These are phyloP conservation scores for Diaporthe vaccinii DNA, from an alignment of 2,329 filamentous ascomycete genomes.

Conservation along the genomic window DNA sequence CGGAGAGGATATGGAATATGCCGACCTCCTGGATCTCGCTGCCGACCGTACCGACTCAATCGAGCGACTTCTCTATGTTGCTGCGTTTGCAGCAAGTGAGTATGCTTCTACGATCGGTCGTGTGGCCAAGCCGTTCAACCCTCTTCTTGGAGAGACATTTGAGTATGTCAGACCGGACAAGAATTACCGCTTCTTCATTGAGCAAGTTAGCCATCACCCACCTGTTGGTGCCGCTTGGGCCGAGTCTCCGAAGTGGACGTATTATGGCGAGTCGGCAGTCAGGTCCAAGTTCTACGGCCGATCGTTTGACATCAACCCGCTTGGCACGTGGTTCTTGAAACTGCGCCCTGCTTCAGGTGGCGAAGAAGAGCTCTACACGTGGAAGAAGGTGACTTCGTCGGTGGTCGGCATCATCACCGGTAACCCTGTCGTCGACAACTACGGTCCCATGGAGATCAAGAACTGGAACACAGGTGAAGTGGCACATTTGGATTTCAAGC, in stretches of 20 bases:
- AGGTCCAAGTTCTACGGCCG: constrained; percentile 98
- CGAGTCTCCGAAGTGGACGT: constrained; percentile 94
- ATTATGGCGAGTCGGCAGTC: constrained; percentile 95
- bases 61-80: constrained; percentile 93
- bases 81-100: constrained; percentile 94
- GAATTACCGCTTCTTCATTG: constrained; percentile 97
- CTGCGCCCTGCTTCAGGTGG: constrained; percentile 82
- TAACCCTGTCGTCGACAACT: constrained; percentile 97
- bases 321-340: constrained; percentile 96
- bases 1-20: constrained; percentile 98
- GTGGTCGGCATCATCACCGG: constrained; percentile 99
- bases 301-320: constrained; percentile 95
- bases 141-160: constrained; percentile 94
- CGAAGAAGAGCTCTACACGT: constrained; percentile 91
- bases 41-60: constrained; percentile 88
- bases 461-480: constrained; percentile 96
- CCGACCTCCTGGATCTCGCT: constrained; percentile 89
- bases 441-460: constrained; percentile 96
- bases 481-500: constrained; percentile 92
- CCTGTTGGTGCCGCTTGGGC: constrained; percentile 94
- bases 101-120: constrained; percentile 97
- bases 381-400: constrained; percentile 98
- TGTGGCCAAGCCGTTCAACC: constrained; percentile 98
- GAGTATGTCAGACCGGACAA: constrained; percentile 97
- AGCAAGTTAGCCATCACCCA: constrained; percentile 98